Evolutionary conservation across 768 basidiomycete genomes (phyloP).

Genomic region (Russula lepida): DNA sequence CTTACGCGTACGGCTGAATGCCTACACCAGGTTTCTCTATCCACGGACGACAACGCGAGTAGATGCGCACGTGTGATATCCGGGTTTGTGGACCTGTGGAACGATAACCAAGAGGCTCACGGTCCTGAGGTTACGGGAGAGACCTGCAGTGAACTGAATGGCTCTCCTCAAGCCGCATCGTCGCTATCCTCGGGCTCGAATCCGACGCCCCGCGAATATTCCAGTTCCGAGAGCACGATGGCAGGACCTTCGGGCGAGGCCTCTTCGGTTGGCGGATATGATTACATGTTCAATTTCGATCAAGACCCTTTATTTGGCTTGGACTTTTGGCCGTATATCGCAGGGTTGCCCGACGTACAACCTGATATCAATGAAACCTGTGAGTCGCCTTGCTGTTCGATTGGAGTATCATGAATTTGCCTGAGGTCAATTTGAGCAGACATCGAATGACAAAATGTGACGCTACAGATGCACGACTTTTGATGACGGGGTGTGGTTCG

Average conservation of each 20-base stretch:
- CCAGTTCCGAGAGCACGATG: not conserved
- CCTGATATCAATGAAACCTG: not conserved
- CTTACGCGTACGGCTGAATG: conserved; percentile 12
- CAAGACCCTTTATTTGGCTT: conserved; percentile 5
- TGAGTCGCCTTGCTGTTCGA: not conserved
- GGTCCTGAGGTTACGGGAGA: not conserved
- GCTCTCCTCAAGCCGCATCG: not conserved
- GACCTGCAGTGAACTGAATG: not conserved
- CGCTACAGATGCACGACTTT: not conserved
- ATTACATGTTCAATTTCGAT: conserved; percentile 8
- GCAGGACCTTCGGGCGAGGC: not conserved
- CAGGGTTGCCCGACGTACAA: conserved; percentile 7
- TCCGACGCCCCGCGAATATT: not conserved
- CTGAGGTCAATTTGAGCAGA: not conserved
- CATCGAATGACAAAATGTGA: not conserved
- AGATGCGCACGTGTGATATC: conserved; percentile 14
- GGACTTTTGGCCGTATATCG: conserved; percentile 17
- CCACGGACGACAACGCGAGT: conserved; percentile 17
- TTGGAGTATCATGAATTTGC: not conserved
- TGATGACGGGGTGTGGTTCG: not conserved
- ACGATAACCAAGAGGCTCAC: not conserved
- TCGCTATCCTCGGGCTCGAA: not conserved
- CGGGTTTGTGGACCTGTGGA: conserved; percentile 15
- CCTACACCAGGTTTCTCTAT: conserved; percentile 11
- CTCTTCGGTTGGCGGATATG: not conserved